These are phyloP conservation scores for Trametes punicea DNA, from an alignment of 768 basidiomycete species.

Conservation along the genomic window DNA sequence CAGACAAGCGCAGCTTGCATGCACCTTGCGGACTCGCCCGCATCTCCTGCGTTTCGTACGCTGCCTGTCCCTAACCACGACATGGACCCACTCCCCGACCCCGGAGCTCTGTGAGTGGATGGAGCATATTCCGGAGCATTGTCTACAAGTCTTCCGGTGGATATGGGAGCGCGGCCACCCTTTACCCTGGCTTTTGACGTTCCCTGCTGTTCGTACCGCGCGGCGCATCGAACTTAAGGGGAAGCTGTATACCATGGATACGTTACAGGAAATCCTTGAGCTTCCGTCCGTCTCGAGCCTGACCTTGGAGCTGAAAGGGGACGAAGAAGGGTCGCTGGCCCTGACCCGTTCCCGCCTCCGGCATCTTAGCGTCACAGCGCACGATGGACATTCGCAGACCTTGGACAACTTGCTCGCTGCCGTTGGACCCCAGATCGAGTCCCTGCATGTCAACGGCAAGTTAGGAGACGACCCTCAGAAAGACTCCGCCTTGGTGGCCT, in stretches of 20 bases:
- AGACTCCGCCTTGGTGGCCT: background rate
- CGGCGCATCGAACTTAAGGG: conserved; percentile 4
- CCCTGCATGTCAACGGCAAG: background rate
- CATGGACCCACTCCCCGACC: conserved; percentile 10
- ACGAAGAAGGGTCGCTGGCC: background rate
- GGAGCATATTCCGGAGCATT: background rate
- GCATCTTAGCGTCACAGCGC: background rate
- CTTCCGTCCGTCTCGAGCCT: background rate
- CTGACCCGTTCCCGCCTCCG: background rate
- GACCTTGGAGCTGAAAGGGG: conserved; percentile 7
- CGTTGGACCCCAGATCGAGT: conserved; percentile 1
- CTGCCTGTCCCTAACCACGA: conserved; percentile 3
- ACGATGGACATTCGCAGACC: background rate
- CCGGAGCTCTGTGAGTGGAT: conserved; percentile 13
- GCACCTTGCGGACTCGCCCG: conserved; percentile 7
- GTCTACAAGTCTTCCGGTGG: conserved; percentile 6
- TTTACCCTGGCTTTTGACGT: background rate
- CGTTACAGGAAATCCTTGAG: conserved; percentile 4
- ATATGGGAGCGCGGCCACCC: conserved; percentile 9
- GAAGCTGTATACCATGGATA: background rate
- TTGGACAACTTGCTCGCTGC: conserved; percentile 1
- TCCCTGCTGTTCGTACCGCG: background rate
- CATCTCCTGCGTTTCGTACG: conserved; percentile 8
- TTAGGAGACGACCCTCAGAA: conserved; percentile 1
- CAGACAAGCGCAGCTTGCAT: conserved; percentile 4